Percentiles rank a stretch among this genome's conserved stretches.
Conservation (phyloP, 495 filamentous ascomycete genomes). For the Xylaria bambusicola region DNA sequence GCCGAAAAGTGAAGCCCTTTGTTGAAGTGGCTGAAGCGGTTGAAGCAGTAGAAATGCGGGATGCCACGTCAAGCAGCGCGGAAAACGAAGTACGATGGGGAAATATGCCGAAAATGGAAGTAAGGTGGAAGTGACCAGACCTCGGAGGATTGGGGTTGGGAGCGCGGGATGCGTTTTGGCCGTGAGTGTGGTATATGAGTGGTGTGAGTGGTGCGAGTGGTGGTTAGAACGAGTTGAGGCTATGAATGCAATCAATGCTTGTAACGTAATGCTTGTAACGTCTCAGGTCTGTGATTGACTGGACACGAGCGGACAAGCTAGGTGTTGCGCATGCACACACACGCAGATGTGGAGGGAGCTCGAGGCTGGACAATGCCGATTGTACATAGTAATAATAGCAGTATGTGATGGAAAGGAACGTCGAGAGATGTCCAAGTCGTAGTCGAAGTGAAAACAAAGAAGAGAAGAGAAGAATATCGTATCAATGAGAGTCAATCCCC, state of each 20-base stretch:
- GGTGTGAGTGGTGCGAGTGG: no score
- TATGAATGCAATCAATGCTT: constrained; percentile 1
- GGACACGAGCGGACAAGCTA: neutral
- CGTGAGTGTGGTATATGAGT: no score
- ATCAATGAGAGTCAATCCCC: neutral
- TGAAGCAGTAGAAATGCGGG: neutral
- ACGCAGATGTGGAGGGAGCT: neutral
- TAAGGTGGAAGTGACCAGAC: neutral
- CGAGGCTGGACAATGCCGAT: neutral
- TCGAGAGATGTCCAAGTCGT: neutral
- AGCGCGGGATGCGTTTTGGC: neutral
- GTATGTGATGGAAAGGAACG: neutral
- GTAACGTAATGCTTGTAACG: constrained; percentile 14
- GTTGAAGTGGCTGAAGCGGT: neutral
- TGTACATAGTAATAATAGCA: neutral
- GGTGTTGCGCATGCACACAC: neutral
- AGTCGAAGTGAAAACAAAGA: neutral
- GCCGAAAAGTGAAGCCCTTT: neutral
- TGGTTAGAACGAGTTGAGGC: neutral
- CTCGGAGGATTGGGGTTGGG: neutral
- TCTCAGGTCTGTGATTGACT: constrained; percentile 13
- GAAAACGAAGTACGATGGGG: neutral
- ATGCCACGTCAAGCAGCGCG: neutral
- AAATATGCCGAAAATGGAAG: neutral
- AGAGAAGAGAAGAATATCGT: neutral